These are phyloP conservation scores for Quercus parvula DNA, from an alignment of 306 rosid genomes.

Conservation along the genomic window DNA sequence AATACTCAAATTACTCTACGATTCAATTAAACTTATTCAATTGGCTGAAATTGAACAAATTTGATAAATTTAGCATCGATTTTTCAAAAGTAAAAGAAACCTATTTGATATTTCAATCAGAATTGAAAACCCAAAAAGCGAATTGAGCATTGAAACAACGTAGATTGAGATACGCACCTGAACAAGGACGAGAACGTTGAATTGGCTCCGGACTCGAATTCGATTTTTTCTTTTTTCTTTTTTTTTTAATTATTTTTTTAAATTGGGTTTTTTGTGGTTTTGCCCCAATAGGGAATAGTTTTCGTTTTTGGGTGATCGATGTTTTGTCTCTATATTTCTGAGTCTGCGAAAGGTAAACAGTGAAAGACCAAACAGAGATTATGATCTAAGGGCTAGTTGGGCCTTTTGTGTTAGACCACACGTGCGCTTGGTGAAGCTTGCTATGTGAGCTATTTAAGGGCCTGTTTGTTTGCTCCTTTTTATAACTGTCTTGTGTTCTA, in stretches of 20 bases:
- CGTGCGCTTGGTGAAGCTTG: slow-evolving; percentile 13
- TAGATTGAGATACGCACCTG: slow-evolving; percentile 17
- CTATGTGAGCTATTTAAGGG: background rate
- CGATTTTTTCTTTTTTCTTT: background rate
- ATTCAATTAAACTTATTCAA: background rate
- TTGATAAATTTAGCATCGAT: background rate
- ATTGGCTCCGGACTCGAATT: background rate
- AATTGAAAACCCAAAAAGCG: slow-evolving; percentile 17
- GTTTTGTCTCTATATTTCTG: slow-evolving; percentile 5
- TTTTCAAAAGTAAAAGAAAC: background rate
- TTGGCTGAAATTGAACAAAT: background rate
- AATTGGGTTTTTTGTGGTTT: too few relatives aligned
- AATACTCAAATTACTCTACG: background rate
- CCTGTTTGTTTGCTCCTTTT: background rate
- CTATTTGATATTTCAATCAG: slow-evolving; percentile 13
- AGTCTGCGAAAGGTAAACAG: background rate
- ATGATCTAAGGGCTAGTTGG: background rate
- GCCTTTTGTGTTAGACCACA: slow-evolving; percentile 4
- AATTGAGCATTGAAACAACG: background rate
- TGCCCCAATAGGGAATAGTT: slow-evolving; percentile 2
- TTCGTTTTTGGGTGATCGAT: background rate
- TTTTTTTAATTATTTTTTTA: too few relatives aligned
- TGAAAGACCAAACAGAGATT: slow-evolving; percentile 24
- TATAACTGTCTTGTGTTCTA: too few relatives aligned
- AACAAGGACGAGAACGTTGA: background rate